Evolutionary conservation across 2,329 filamentous ascomycete species (phyloP), one percentile per base, ranked within the genome.

Genomic region (Domatiomyces globalis): DNA sequence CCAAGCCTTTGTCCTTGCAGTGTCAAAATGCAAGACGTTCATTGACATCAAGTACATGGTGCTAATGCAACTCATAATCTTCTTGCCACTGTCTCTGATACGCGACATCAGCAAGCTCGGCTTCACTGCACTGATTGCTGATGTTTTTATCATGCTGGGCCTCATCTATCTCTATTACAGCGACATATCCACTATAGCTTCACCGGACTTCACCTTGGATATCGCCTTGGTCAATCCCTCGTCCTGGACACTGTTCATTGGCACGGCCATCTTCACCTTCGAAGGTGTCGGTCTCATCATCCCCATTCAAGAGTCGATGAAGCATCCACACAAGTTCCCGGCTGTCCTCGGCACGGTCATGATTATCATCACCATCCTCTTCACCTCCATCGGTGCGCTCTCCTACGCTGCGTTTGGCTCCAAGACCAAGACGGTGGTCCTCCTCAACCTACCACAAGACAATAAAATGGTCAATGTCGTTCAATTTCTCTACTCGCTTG

Each of bases 241-340:
- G 54, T 84, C 88, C 66, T 98, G 94, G 92, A 95, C 92, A 0
- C 77, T 98, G 4, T 96, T 98, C 67, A 98, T 98, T 61, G 94
- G 92, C 55, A 98, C 94, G 0, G 92, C 94, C 25, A 96, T 98
- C 65, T 98, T 98, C 71, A 96, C 92, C 0, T 98, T 96, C 64
- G 92, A 98, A 66, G 92, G 92, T 25, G 94, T 98, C 55, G 94
- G 92, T 10, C 79, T 98, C 47, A 94, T 98, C 67, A 95, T 98
- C 56, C 92, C 94, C 0, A 95, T 98, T 54, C 94, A 98, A 68
- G 89, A 94, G 63, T 94, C 89, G 19, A 98, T 98, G 92, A 85
- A 83, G 64, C 76, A 89, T 43, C 94, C 90, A 0, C 75, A 82
- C 58, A 90, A 94, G 66, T 98, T 98, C 67, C 88, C 92, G 46